Percentiles rank a stretch among this genome's conserved stretches.
Conservation (phyloP, 805 yeast species). For the Debaryomyces maramus region DNA sequence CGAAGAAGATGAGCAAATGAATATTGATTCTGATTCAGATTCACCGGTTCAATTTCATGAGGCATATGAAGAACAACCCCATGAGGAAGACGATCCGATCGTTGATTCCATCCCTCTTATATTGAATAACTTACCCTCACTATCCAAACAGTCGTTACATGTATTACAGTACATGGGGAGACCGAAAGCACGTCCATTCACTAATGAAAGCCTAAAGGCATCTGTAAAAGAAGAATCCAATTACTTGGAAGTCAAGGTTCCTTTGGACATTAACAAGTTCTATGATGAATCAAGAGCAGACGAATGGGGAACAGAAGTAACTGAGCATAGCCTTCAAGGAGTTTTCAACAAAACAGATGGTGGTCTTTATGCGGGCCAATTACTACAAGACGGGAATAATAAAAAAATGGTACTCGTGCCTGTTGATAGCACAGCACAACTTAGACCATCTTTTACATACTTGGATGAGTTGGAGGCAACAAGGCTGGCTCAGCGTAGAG, state of each 20-base stretch:
- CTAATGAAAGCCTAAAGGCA: slow-evolving; percentile 36
- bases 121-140: slow-evolving; percentile 24
- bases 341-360: slow-evolving; percentile 59
- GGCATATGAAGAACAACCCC: slow-evolving; percentile 10
- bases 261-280: slow-evolving; percentile 66
- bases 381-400: slow-evolving; percentile 19
- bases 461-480: slow-evolving; percentile 60
- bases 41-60: slow-evolving; percentile 12
- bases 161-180: slow-evolving; percentile 56
- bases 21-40: slow-evolving; percentile 12
- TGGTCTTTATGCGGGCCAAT: slow-evolving; percentile 36
- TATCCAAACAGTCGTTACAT: slow-evolving; percentile 31
- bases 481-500: slow-evolving; percentile 39
- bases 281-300: slow-evolving; percentile 65
- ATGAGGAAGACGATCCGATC: slow-evolving; percentile 36
- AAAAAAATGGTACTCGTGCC: slow-evolving; percentile 61
- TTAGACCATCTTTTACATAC: slow-evolving; percentile 80
- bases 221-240: slow-evolving; percentile 62
- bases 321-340: slow-evolving; percentile 67
- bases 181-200: slow-evolving; percentile 42
- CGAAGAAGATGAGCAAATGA: slow-evolving; percentile 23
- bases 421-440: slow-evolving; percentile 66
- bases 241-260: slow-evolving; percentile 72
- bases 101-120: slow-evolving; percentile 39
- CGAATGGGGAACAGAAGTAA: slow-evolving; percentile 61